phyloP scores from a whole-genome alignment of 306 rosid species.

The Lathyrus tuberosus region DNA sequence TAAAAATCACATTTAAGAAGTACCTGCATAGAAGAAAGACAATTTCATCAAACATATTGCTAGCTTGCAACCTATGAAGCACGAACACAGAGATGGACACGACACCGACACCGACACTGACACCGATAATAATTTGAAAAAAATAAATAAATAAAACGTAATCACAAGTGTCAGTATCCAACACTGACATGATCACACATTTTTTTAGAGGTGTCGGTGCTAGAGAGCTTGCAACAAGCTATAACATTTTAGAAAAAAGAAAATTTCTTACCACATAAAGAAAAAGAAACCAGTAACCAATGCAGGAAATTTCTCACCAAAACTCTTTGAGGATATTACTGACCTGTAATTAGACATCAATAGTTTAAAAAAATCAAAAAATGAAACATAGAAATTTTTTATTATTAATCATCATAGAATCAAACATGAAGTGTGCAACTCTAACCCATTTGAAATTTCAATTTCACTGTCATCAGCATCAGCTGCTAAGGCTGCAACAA shows the following conservation, averaged over 20 bases:
- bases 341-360: slow-evolving; percentile 21
- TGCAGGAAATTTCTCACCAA: slow-evolving; percentile 29
- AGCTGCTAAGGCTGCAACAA: slow-evolving; percentile 22
- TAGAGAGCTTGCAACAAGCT: too few relatives aligned
- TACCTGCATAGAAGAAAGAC: slow-evolving; percentile 20
- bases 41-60: slow-evolving; percentile 9
- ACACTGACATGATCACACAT: too few relatives aligned
- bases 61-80: background rate
- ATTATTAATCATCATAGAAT: background rate
- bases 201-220: too few relatives aligned
- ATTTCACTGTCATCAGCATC: slow-evolving; percentile 21
- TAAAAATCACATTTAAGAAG: slow-evolving; percentile 30
- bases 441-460: slow-evolving; percentile 12
- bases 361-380: background rate
- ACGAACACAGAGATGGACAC: too few relatives aligned
- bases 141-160: too few relatives aligned
- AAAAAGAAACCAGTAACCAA: slow-evolving; percentile 32
- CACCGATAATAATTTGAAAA: too few relatives aligned
- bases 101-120: too few relatives aligned
- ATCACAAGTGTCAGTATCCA: too few relatives aligned
- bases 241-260: too few relatives aligned
- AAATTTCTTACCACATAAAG: slow-evolving; percentile 18
- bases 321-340: slow-evolving; percentile 16
- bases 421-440: background rate
- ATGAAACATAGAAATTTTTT: background rate